Evolutionary conservation across 2,329 filamentous ascomycete species (phyloP), one percentile per base, ranked within the genome.

Genomic region (Fusarium solani-melongenae): DNA sequence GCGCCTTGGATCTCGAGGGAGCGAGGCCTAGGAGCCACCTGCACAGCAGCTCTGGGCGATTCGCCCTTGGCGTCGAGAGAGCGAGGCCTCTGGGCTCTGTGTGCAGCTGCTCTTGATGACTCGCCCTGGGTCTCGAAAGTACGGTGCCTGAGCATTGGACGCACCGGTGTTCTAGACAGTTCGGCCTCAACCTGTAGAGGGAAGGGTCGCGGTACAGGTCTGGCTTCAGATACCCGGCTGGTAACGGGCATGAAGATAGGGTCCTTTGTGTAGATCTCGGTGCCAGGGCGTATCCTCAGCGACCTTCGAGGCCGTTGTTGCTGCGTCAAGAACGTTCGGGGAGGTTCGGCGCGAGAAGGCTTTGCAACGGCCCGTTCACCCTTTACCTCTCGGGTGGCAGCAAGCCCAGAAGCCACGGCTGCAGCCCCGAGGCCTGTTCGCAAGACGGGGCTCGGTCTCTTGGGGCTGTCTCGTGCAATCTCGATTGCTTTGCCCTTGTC

Each of bases 201-300:
- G n/a, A 62, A 71, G 36, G 67, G 62, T 41, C 72, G 71, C 8
- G 66, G 62, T 6, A 44, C n/a, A 31, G 67, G 34, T 57, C 62
- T 62, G 24, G 64, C 38, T 46, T 76, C 76, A 27, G 31, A 41
- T 4, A 72, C 33, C 22, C 76, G 67, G 46, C 74, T 77, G n/a
- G 69, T 61, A 27, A 63, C 76, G 22, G 76, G 76, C 17, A 62
- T 64, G 53, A 77, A 77, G 49, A 77, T 77, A 14, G 76, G 70
- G 33, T 77, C 76, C 57, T 77, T 77, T 5, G 68, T 76, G 11
- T 75, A 77, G n/a, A 77, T 65, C 60, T 77, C 76, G 38, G 76
- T 77, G 12, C 68, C 72, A 6, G 76, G 76, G 15, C 76, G 76
- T 49, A 72, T 61, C 24, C 69, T 77, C 15, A 67, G 20, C 14